phyloP scores from a whole-genome alignment of 2,329 filamentous ascomycete genomes.

The Sporothrix luriei region DNA sequence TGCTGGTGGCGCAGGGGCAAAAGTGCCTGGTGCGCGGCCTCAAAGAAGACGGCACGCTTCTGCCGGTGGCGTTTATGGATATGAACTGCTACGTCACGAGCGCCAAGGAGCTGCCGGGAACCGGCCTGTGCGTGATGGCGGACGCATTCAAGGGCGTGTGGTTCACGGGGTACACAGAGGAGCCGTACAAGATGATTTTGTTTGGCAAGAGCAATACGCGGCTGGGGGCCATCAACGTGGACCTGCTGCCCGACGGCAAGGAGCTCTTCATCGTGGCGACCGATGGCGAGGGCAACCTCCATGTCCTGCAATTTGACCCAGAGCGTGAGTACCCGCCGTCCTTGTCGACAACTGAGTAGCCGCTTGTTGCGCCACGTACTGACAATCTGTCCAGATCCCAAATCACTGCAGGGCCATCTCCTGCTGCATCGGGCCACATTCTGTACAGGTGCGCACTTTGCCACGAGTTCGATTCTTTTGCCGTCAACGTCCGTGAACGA shows the following conservation, averaged over 20 bases:
- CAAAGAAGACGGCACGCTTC: constrained; percentile 88
- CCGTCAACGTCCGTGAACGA: constrained; percentile 56
- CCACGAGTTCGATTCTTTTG: constrained; percentile 74
- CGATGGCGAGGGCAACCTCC: constrained; percentile 82
- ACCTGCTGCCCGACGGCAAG: constrained; percentile 84
- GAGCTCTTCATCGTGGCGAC: constrained; percentile 80
- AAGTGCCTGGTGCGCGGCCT: constrained; percentile 96
- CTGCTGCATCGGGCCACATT: constrained; percentile 88
- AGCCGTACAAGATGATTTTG: constrained; percentile 92
- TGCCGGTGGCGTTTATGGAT: constrained; percentile 96
- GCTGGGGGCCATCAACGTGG: constrained; percentile 77
- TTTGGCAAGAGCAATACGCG: constrained; percentile 83
- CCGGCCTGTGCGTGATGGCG: constrained; percentile 82
- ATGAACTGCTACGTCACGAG: constrained; percentile 91
- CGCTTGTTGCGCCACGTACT: neutral
- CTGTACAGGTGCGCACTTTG: constrained; percentile 76
- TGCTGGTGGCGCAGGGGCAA: constrained; percentile 89
- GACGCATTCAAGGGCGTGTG: constrained; percentile 93
- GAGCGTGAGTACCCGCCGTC: constrained; percentile 66
- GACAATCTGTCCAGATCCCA: constrained; percentile 66
- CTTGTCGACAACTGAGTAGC: neutral
- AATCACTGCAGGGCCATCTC: constrained; percentile 85
- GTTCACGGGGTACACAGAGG: constrained; percentile 95
- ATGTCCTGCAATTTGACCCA: constrained; percentile 90
- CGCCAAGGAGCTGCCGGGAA: constrained; percentile 79